These are phyloP conservation scores for Scenedesmus sp. DNA, from an alignment of 163 green algal genomes.

Conservation along the genomic window DNA sequence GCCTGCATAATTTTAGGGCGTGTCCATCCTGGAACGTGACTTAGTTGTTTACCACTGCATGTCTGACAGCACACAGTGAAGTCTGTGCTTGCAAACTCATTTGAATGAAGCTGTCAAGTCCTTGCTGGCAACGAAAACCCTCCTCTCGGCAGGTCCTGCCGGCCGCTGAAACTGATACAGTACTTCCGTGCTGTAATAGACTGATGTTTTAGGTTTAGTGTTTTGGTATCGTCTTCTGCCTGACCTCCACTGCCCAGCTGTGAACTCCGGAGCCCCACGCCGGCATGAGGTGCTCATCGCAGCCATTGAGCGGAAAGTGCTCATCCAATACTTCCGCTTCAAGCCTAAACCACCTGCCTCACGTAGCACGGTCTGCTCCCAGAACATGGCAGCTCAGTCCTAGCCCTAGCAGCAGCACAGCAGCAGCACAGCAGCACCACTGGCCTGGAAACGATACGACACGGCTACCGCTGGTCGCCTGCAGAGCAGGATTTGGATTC, in stretches of 20 bases:
- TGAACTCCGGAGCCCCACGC: neutral
- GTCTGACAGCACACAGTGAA: no score
- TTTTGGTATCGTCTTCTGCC: no score
- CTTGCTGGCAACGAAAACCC: no score
- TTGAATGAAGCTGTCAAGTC: no score
- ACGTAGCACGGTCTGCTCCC: neutral
- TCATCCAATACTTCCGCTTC: neutral
- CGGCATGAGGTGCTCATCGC: neutral
- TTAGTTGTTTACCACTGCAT: no score
- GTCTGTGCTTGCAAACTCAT: no score
- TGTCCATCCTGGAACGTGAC: no score
- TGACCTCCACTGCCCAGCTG: neutral
- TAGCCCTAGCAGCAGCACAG: neutral
- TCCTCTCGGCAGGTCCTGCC: no score
- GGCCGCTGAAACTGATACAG: no score
- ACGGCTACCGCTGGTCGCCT: neutral
- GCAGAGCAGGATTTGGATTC: neutral
- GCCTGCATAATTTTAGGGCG: no score
- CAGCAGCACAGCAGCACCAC: neutral
- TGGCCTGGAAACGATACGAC: neutral
- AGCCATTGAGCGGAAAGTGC: neutral
- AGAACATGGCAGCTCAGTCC: neutral
- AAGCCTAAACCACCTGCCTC: neutral
- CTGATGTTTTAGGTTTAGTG: no score
- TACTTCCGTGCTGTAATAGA: no score